phyloP scores from a whole-genome alignment of 192 early-diverging fungal species.

The Coemansia sp. region DNA sequence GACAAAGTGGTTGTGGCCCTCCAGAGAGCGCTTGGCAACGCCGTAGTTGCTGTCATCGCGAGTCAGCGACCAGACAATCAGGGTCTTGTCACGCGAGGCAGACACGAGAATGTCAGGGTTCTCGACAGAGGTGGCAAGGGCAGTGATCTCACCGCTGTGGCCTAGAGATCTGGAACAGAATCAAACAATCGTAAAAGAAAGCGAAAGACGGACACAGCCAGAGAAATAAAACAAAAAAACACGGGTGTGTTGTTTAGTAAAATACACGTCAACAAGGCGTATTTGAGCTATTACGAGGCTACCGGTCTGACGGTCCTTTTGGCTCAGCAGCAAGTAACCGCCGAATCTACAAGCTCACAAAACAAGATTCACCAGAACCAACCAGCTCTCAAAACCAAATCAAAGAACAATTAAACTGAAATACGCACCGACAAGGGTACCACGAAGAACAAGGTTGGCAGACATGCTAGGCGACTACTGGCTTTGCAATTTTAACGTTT shows the following conservation, averaged over 20 bases:
- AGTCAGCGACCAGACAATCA: constrained; percentile 97
- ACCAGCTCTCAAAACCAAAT: background rate
- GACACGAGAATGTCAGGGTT: constrained; percentile 96
- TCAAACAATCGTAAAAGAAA: background rate
- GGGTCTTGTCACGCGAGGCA: constrained; percentile 97
- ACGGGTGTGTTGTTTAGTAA: too few relatives aligned
- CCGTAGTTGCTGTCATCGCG: constrained; percentile 94
- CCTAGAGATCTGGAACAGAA: constrained; percentile 47
- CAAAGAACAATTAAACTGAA: background rate
- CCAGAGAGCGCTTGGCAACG: constrained; percentile 82
- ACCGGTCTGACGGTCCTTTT: too few relatives aligned
- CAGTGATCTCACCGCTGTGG: constrained; percentile 90
- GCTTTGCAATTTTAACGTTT: constrained; percentile 13
- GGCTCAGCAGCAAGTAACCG: too few relatives aligned
- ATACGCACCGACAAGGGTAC: constrained; percentile 55
- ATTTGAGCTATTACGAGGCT: too few relatives aligned
- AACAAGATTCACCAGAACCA: background rate
- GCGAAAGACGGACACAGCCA: too few relatives aligned
- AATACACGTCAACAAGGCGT: too few relatives aligned
- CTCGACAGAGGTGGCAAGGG: constrained; percentile 96
- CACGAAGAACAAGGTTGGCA: constrained; percentile 56
- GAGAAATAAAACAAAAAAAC: too few relatives aligned
- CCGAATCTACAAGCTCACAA: background rate
- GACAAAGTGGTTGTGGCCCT: constrained; percentile 99
- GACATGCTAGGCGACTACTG: constrained; percentile 32